These are phyloP conservation scores for Liriodendron chinense DNA, from an alignment of 164 flowering plant genomes.

Conservation along the genomic window DNA sequence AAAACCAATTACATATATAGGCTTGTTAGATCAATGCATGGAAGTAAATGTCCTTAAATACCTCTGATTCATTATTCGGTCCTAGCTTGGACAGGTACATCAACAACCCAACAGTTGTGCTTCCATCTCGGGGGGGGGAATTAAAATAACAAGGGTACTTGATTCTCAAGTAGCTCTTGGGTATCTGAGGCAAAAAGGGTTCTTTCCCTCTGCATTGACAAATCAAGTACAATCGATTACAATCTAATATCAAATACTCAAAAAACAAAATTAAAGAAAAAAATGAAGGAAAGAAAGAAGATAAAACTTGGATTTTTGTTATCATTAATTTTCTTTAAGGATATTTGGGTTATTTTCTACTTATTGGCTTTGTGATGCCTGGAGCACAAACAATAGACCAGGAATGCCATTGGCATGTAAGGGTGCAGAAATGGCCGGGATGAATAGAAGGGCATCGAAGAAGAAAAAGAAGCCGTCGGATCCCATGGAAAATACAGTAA, in stretches of 20 bases:
- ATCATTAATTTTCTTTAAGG: not conserved
- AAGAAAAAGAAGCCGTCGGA: slow-evolving; percentile 29
- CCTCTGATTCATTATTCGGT: slow-evolving; percentile 93
- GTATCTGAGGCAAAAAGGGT: slow-evolving; percentile 87
- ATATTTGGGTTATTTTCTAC: slow-evolving; percentile 17
- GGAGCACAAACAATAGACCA: slow-evolving; percentile 86
- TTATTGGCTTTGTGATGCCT: slow-evolving; percentile 81
- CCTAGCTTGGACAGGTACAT: slow-evolving; percentile 85
- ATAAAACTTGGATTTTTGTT: no score
- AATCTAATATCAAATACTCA: slow-evolving; percentile 1
- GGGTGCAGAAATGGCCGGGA: slow-evolving; percentile 28
- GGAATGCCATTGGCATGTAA: not conserved
- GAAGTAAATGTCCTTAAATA: slow-evolving; percentile 27
- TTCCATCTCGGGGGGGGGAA: slow-evolving; percentile 58
- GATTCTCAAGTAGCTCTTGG: slow-evolving; percentile 90
- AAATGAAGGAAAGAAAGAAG: not conserved
- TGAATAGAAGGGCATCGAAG: slow-evolving; percentile 26
- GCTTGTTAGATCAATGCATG: not conserved
- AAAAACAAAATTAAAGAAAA: not conserved
- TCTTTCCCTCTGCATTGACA: slow-evolving; percentile 61
- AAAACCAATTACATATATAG: slow-evolving; percentile 7
- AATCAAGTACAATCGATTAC: slow-evolving; percentile 15
- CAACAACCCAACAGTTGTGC: slow-evolving; percentile 77
- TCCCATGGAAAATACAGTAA: no score
- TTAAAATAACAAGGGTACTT: slow-evolving; percentile 43